Evolutionary conservation across 306 rosid species (phyloP).

Genomic region (Alnus rubra): DNA sequence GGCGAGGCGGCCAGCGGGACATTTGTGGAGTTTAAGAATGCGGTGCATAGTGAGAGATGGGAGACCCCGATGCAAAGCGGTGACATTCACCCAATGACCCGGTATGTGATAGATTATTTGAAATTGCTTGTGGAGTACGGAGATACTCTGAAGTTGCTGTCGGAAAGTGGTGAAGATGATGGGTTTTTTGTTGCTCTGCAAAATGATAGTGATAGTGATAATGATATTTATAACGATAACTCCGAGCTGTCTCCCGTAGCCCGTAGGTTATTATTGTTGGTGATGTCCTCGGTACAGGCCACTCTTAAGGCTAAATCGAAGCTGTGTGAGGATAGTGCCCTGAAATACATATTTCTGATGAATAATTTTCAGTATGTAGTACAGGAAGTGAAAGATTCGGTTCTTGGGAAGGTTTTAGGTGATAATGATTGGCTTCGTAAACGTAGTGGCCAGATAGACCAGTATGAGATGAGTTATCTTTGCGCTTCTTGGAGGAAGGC

Average conservation of each 20-base stretch:
- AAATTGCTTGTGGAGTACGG: slow-evolving; percentile 87
- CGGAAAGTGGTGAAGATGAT: slow-evolving; percentile 58
- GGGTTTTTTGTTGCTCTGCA: slow-evolving; percentile 22
- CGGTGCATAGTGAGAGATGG: slow-evolving; percentile 72
- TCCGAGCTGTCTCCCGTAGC: slow-evolving; percentile 63
- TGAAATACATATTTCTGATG: slow-evolving; percentile 84
- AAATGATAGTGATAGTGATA: slow-evolving; percentile 39
- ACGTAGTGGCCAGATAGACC: slow-evolving; percentile 81
- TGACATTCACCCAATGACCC: slow-evolving; percentile 84
- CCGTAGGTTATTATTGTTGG: slow-evolving; percentile 41
- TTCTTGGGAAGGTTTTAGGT: slow-evolving; percentile 73
- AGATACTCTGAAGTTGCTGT: slow-evolving; percentile 60
- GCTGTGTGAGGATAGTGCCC: slow-evolving; percentile 70
- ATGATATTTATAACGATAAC: slow-evolving; percentile 1
- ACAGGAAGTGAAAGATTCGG: slow-evolving; percentile 83
- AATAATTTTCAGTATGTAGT: slow-evolving; percentile 79
- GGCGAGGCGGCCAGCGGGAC: slow-evolving; percentile 85
- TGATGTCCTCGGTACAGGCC: slow-evolving; percentile 67
- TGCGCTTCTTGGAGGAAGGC: slow-evolving; percentile 94
- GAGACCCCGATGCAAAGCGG: slow-evolving; percentile 71
- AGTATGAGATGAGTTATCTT: slow-evolving; percentile 80
- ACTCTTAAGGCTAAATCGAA: slow-evolving; percentile 78
- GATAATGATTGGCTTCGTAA: slow-evolving; percentile 76
- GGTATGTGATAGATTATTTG: slow-evolving; percentile 92
- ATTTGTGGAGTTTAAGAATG: slow-evolving; percentile 82